Evolutionary conservation across 805 yeast species (phyloP), one percentile per base, ranked within the genome.

Genomic region (Kluyveromyces siamensis): DNA sequence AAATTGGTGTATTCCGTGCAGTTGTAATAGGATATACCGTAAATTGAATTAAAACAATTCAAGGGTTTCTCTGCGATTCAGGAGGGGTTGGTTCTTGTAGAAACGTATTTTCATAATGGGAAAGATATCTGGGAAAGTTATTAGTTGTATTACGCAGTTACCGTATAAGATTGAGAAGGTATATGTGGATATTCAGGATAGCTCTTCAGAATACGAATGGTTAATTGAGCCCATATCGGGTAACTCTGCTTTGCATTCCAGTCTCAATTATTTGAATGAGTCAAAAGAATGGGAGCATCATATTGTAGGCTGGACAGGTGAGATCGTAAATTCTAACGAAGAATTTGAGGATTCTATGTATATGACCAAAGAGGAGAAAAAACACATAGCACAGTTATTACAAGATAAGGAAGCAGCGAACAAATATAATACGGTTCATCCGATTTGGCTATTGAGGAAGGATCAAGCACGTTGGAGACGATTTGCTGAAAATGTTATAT

Each of bases 281-380:
- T 79, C 80, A 42, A 77, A 90, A 0, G 77, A 81, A 19, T 91
- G 96, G 93, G 95, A 89, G 52, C 83, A 90, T 42, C 87, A 88
- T 55, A 69, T 87, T 45, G 81, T 93, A 46, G 97, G 88, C 1
- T 93, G 99, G 99, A 86, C 97, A 0, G 99, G 99, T 42, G 98
- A 89, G 65, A 72, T 93, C 52, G 41, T 44, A 8, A 37, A 37
- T 25, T 44, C 50, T 9, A 46, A 49, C 21, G 73, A 66, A n/a
- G 63, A 68, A 49, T 63, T 71, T 41, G 70, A 73, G 47, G 80
- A 73, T 37, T 84, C 88, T 0, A 70, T 80, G 54, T 83, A 79
- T 60, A 67, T 79, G 55, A 72, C 74, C 55, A 77, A 74, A 6
- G 69, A 67, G 1, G 87, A 84, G 53, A 83, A 83, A 61, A 53